Evolutionary conservation across 179 eudicot genomes (phyloP).

Genomic region (Beta lomatogona): DNA sequence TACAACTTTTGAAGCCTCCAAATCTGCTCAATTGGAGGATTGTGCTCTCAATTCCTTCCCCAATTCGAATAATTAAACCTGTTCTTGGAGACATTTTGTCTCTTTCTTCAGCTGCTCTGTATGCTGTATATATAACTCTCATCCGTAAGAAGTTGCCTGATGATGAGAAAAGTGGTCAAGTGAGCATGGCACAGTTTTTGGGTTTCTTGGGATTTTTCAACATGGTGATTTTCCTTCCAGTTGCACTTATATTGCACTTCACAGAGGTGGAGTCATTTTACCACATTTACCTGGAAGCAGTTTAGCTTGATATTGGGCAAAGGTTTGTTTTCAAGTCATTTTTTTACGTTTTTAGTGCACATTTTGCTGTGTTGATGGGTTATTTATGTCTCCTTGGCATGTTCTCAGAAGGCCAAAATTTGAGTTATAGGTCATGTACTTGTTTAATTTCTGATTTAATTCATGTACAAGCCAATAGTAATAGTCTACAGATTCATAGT

Average conservation of each 20-base stretch:
- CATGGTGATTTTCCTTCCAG: slow-evolving; percentile 75
- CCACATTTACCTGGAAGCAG: slow-evolving; percentile 65
- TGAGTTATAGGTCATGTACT: not conserved
- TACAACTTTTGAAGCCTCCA: no score
- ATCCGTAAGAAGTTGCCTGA: slow-evolving; percentile 82
- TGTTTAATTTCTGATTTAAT: not conserved
- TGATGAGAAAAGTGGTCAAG: slow-evolving; percentile 63
- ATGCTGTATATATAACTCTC: slow-evolving; percentile 84
- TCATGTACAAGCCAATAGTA: no score
- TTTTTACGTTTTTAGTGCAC: not conserved
- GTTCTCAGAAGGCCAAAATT: not conserved
- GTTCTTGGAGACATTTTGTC: slow-evolving; percentile 75
- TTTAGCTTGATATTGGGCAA: slow-evolving; percentile 75
- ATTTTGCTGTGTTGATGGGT: no score
- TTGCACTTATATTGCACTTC: slow-evolving; percentile 60
- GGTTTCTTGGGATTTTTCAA: slow-evolving; percentile 89
- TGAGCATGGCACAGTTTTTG: slow-evolving; percentile 93
- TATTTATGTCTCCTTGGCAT: not conserved
- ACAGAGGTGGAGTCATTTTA: slow-evolving; percentile 63
- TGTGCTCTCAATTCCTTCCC: no score
- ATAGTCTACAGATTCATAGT: no score
- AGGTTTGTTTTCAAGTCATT: slow-evolving; percentile 45
- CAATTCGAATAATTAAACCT: slow-evolving; percentile 7
- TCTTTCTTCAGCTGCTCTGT: slow-evolving; percentile 70
- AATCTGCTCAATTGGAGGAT: no score